Evolutionary conservation across 305 asterid species (phyloP), one percentile per base, ranked within the genome.

Genomic region (Rubia peregrina): DNA sequence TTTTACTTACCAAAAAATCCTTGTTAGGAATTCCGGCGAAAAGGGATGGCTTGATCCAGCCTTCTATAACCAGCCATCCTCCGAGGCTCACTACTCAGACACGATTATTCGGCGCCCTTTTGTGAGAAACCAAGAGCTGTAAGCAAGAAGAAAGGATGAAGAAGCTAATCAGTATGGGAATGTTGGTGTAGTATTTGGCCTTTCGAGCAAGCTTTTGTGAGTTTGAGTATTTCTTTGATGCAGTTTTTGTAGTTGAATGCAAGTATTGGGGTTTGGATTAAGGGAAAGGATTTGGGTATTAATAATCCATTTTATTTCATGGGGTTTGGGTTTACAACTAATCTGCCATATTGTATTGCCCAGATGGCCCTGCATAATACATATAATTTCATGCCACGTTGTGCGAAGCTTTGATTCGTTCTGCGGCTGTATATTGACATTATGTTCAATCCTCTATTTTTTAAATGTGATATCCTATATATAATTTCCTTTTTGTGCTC

Each of bases 31-130:
- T 89, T 75, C 40, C 83, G n/a, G 83, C 85, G 70, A 89, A 89
- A 68, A 89, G 89, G 17, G 91, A 84, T 6, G 96, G 96, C 67
- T 87, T 85, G 53, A 86, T 88, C 96, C 96, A 88, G 24, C 93
- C 93, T 82, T 88, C 95, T 0, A 90, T 82, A 7, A 90, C 78
- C 38, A 88, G 88, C 93, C 96, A 90, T 7, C 96, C 95, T 17
- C 96, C 96, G 14, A 90, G 93, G 73, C 78, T 88, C 80, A 90
- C 95, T 26, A 95, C 95, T 55, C 86, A 81, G 74, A 88, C 81
- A 4, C 71, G 84, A 64, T 26, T 26, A 26, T 26, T 2, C 30
- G 30, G 30, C 30, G 30, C 48, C 57, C 84, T 72, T 46, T 81
- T 86, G 65, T 55, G 66, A 30, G 83, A 76, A 74, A 60, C 59